A percentile compares a stretch with the other conserved stretches of the same genome.
Evolutionary conservation across 768 basidiomycete species (phyloP).

Genomic region (Amanita rubescens): DNA sequence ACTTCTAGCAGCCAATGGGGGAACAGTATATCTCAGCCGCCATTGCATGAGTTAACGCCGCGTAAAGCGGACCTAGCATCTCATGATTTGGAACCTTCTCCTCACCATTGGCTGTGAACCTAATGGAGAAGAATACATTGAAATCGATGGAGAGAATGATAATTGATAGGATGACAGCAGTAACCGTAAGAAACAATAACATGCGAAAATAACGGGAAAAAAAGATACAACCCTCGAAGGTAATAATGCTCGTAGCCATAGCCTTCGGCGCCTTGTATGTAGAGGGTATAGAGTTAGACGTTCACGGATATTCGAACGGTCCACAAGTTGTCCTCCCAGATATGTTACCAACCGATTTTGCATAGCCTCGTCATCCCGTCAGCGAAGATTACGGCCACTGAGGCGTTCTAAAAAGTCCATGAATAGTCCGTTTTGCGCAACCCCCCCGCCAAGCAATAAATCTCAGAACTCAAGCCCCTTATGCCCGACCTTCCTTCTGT

Average conservation of each 20-base stretch:
- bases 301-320: conserved; percentile 5
- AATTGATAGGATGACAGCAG: background rate
- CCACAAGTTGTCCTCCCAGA: conserved; percentile 4
- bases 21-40: no score
- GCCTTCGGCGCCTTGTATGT: background rate
- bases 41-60: background rate
- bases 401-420: conserved; percentile 8
- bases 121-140: background rate
- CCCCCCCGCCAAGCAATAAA: background rate
- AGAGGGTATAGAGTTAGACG: conserved; percentile 6
- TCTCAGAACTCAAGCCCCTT: background rate
- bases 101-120: background rate
- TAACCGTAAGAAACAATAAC: background rate
- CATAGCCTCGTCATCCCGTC: conserved; percentile 2
- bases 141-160: background rate
- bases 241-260: background rate
- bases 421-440: background rate
- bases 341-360: background rate
- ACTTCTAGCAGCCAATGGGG: no score
- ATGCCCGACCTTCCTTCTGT: background rate
- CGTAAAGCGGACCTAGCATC: background rate
- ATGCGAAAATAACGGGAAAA: background rate
- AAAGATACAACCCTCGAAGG: conserved; percentile 1
- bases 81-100: background rate
- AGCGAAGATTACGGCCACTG: conserved; percentile 5